Conservation (phyloP, 75 land plant species). For the Sequoia sempervirens region DNA sequence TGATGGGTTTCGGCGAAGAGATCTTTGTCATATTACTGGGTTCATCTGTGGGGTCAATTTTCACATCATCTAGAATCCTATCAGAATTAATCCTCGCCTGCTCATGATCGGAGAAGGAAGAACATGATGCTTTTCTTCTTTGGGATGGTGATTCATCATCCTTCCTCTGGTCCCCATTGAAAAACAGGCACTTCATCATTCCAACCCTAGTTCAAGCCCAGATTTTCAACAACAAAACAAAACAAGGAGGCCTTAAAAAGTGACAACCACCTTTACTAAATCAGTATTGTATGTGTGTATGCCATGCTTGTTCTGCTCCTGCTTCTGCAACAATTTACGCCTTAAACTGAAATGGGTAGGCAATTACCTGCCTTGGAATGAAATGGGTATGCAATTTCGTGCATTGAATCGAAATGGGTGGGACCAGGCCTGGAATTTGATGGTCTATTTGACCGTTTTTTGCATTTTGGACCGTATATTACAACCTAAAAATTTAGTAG, state of each 20-base stretch:
- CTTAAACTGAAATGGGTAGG: too few relatives aligned
- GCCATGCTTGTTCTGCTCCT: too few relatives aligned
- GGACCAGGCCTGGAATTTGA: too few relatives aligned
- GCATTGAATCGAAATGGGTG: too few relatives aligned
- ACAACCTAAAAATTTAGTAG: too few relatives aligned
- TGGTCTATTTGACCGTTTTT: too few relatives aligned
- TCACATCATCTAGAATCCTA: background rate
- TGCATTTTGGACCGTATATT: too few relatives aligned
- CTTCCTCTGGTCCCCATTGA: background rate
- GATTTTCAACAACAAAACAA: background rate
- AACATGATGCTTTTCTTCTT: background rate
- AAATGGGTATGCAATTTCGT: too few relatives aligned
- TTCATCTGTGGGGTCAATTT: background rate
- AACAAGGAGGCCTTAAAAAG: background rate
- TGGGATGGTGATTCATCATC: background rate
- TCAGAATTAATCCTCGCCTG: background rate
- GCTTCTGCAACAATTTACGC: too few relatives aligned
- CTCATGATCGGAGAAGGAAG: background rate
- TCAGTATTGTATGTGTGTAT: too few relatives aligned
- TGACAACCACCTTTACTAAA: background rate
- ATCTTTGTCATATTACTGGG: background rate
- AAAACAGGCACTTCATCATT: background rate
- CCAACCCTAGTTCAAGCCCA: background rate
- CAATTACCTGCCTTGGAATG: too few relatives aligned
- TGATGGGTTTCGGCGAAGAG: constrained; percentile 17